Evolutionary conservation across 2,329 filamentous ascomycete genomes (phyloP).

Genomic region (Berkeleyomyces basicola): DNA sequence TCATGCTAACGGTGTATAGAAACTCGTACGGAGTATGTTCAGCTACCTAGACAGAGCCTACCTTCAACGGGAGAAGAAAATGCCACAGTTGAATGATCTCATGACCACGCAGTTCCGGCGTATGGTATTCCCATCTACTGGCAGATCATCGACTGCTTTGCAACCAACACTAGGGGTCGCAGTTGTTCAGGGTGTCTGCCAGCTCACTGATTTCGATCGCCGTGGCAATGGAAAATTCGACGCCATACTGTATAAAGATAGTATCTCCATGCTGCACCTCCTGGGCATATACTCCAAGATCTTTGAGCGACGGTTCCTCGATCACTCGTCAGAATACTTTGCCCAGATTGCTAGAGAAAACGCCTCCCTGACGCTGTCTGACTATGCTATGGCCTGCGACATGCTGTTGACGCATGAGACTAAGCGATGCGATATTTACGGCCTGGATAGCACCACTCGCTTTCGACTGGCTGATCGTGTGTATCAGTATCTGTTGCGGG

Average conservation of each 20-base stretch:
- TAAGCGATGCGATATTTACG: conserved; percentile 60
- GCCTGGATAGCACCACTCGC: conserved; percentile 70
- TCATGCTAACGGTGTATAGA: conserved; percentile 25
- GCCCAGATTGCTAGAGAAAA: conserved; percentile 50
- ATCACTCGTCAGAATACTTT: conserved; percentile 51
- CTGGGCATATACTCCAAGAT: conserved; percentile 61
- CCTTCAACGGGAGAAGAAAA: conserved; percentile 54
- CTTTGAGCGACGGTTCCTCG: conserved; percentile 65
- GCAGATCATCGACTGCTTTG: not conserved
- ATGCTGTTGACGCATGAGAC: conserved; percentile 56
- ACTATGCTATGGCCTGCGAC: conserved; percentile 58
- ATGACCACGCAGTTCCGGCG: conserved; percentile 58
- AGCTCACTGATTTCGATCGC: conserved; percentile 59
- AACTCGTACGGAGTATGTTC: conserved; percentile 71
- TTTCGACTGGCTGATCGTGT: conserved; percentile 56
- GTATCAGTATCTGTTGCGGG: conserved; percentile 53
- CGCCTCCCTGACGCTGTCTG: conserved; percentile 46
- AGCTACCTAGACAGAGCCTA: conserved; percentile 89
- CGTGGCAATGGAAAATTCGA: conserved; percentile 40
- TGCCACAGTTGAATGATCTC: conserved; percentile 64
- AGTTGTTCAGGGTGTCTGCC: conserved; percentile 43
- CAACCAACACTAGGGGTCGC: conserved; percentile 15
- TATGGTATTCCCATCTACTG: conserved; percentile 28
- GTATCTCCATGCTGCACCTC: conserved; percentile 72
- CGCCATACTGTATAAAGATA: conserved; percentile 48